Base-by-base conservation (phyloP, 1,139 yeast genomes). In the Suhomyces taliae region DNA sequence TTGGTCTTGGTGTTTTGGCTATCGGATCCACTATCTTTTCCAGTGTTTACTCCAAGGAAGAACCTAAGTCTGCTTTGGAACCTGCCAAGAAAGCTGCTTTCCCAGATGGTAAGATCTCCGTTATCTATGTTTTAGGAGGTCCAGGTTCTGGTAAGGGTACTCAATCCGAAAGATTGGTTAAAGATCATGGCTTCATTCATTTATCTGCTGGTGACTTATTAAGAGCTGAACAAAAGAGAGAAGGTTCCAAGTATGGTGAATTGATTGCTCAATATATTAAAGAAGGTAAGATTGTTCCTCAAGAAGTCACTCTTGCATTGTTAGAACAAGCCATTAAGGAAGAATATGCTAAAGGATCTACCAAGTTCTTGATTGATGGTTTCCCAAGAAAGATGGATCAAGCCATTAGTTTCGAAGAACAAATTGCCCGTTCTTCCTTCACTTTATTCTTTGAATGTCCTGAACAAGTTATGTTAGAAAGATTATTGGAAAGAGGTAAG, bases 381-480 rank as follows among this genome's bases (percentile, higher is more conserved):
- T 93, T 93, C 80, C 99, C 99, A 36, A 81, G 99, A 65, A 90
- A 91, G 66, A 91, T 93, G 97, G 99, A 93, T 70, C 99, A 93
- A 72, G 98, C 98, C 0, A 53, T 87, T 42, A 87, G 93, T 33
- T 93, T 93, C 65, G 99, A 93, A 70, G 81, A 87, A 46, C 77
- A 83, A 52, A 83, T 93, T 41, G 91, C 89, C 41, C 81, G 78
- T 46, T 82, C 93, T 44, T 76, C 87, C 39, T 83, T 90, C 69
- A 87, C 95, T 1, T 76, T 93, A 50, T 93, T 89, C 74, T 93
- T 93, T 63, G 96, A 91, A 58, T 93, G 99, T 67, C 96, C 97
- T 6, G 98, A 93, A 69, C 68, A 72, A 43, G 88, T 89, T 47
- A 91, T 93, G 98, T 77, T 90, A 56, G 70, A 81, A 54, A 83